Conservation (phyloP, 1,284 basidiomycete genomes). For the Schizophyllum amplum region DNA sequence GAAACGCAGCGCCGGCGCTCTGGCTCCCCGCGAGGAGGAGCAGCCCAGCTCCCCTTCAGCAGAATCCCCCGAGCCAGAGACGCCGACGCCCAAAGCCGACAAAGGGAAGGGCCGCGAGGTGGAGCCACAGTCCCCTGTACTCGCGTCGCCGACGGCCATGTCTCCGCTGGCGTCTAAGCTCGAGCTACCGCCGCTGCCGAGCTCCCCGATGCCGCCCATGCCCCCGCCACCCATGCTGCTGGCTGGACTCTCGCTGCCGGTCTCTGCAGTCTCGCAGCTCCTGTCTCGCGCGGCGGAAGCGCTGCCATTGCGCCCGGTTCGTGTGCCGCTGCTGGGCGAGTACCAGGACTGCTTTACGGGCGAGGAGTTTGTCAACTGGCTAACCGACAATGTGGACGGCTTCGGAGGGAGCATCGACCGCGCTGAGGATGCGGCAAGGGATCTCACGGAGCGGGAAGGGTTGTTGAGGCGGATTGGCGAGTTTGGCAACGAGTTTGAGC, state of each 20-base stretch:
- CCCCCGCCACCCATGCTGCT: constrained; percentile 53
- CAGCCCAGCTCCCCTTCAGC: constrained; percentile 5
- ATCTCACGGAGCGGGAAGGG: constrained; percentile 69
- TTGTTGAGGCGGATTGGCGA: constrained; percentile 74
- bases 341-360: constrained; percentile 82
- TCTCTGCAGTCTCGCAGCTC: constrained; percentile 57
- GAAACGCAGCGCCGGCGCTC: constrained; percentile 38
- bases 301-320: constrained; percentile 55
- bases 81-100: constrained; percentile 12
- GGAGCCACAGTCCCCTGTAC: constrained; percentile 38
- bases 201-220: constrained; percentile 29
- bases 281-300: constrained; percentile 59
- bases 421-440: constrained; percentile 72
- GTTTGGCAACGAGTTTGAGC: constrained; percentile 71
- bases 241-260: constrained; percentile 64
- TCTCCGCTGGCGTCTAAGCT: constrained; percentile 43
- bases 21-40: constrained; percentile 22
- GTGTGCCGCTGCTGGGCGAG: constrained; percentile 80
- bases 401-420: constrained; percentile 68
- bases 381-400: constrained; percentile 60
- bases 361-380: constrained; percentile 73
- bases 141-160: constrained; percentile 57
- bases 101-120: constrained; percentile 32
- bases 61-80: background rate
- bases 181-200: constrained; percentile 16